phyloP scores from a whole-genome alignment of 441 rosid species.

The Eutrema salsugineum region DNA sequence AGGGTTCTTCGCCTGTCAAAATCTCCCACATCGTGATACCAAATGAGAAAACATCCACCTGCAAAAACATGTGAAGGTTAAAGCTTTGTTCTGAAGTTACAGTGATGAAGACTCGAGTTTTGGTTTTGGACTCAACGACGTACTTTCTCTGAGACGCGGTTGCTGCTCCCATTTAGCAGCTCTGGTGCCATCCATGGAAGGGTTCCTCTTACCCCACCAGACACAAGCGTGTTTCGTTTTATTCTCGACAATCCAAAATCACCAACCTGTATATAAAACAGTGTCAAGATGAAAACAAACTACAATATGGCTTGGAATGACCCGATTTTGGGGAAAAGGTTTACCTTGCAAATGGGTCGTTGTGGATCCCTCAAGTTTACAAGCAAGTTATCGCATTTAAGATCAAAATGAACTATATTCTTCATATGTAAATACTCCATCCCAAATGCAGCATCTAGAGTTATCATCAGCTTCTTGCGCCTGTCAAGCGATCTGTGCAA shows the following conservation, averaged over 20 bases:
- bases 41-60: constrained; percentile 94
- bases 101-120: neutral
- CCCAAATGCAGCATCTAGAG: constrained; percentile 93
- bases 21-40: constrained; percentile 92
- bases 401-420: constrained; percentile 86
- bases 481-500: constrained; percentile 66
- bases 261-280: constrained; percentile 53
- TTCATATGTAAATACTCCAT: constrained; percentile 92
- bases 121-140: neutral
- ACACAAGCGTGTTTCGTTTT: constrained; percentile 80
- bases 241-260: constrained; percentile 93
- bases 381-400: constrained; percentile 89
- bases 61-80: constrained; percentile 4
- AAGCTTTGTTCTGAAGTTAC: neutral
- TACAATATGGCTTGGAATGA: neutral
- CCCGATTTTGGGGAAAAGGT: neutral
- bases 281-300: neutral
- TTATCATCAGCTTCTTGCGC: constrained; percentile 70
- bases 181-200: constrained; percentile 99
- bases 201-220: constrained; percentile 94
- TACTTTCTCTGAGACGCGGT: constrained; percentile 86
- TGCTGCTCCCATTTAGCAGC: constrained; percentile 73
- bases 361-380: constrained; percentile 88
- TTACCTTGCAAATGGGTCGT: constrained; percentile 90
- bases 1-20: constrained; percentile 81